Base-by-base conservation (phyloP, 2,329 filamentous ascomycete species). In the Aspergillus fumigatus region DNA sequence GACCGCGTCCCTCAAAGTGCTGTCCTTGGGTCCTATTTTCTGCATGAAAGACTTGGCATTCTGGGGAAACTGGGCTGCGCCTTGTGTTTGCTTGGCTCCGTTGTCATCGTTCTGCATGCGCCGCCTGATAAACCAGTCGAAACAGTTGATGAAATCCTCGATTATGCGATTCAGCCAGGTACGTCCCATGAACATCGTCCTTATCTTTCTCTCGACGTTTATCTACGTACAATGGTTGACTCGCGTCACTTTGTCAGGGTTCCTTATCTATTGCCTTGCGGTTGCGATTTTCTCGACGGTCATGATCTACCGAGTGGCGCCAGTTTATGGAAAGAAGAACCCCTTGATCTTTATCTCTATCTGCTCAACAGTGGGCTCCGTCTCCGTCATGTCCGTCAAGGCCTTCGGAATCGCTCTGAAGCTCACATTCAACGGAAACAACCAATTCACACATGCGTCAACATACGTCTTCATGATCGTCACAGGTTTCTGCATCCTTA, bases 351-450 rank as follows among this genome's bases (percentile, higher is more conserved):
- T 93, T 76, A 87, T 99, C 65, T 97, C 92, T 65, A 97, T 99
- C 66, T 99, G 94, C 82, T 97, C 92, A 52, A 95, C 92, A 3
- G 92, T 97, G 61, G 94, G 94, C 67, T 96, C 92, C 52, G 88
- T 99, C 60, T 97, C 94, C 11, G 93, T 99, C 79, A 99, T 99
- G 94, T 92, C 94, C 32, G 90, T 97, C 76, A 99, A 99, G 80
- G 94, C 94, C 4, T 97, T 99, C 67, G 94, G 94, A 56, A 97
- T 97, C 72, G 95, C 94, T 38, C 81, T 99, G 63, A 99, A 99
- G 78, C 86, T 99, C 69, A 97, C 93, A 0, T 85, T 99, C 64
- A 86, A 83, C 50, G 94, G 93, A 53, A 88, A 95, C 75, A 99
- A 99, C 76, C 94, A 99, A 75, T 97, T 99, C 74, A 86, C 85